Conservation (phyloP, 495 filamentous ascomycete species). For the Penicillium turbatum region DNA sequence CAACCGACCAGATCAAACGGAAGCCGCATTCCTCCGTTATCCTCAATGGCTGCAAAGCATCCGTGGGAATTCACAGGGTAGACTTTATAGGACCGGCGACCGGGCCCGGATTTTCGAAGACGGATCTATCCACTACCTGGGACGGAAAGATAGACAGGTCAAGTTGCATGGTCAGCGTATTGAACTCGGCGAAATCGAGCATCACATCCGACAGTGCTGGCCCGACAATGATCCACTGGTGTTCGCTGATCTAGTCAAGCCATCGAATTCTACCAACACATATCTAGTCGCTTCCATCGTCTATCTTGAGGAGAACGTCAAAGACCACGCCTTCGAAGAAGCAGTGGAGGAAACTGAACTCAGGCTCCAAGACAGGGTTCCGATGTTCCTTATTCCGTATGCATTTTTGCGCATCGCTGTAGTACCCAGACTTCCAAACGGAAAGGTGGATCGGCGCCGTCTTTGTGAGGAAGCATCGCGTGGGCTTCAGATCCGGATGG, state of each 20-base stretch:
- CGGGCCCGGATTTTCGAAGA: neutral
- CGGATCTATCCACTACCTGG: neutral
- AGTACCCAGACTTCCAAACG: too few species aligned
- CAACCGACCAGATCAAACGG: neutral
- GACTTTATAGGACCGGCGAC: neutral
- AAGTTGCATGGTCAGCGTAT: neutral
- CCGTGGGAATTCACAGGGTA: neutral
- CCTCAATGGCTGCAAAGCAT: neutral
- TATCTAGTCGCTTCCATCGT: neutral
- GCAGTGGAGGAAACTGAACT: too few species aligned
- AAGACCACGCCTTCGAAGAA: too few species aligned
- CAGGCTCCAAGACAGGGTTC: too few species aligned
- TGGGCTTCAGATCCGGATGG: too few species aligned
- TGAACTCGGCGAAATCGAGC: neutral
- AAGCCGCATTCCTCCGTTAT: neutral
- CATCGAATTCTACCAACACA: neutral
- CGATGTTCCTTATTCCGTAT: too few species aligned
- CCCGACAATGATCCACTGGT: neutral
- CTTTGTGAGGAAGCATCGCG: too few species aligned
- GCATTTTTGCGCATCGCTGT: too few species aligned
- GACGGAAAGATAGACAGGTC: neutral
- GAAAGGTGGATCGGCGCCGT: too few species aligned
- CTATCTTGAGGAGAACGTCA: too few species aligned
- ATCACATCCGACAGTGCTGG: neutral
- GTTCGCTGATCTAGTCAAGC: too few species aligned